A percentile compares a stretch with the other conserved stretches of the same genome.
These are phyloP conservation scores for Beauveria sp. DNA, from an alignment of 2,329 filamentous ascomycete genomes.

Conservation along the genomic window DNA sequence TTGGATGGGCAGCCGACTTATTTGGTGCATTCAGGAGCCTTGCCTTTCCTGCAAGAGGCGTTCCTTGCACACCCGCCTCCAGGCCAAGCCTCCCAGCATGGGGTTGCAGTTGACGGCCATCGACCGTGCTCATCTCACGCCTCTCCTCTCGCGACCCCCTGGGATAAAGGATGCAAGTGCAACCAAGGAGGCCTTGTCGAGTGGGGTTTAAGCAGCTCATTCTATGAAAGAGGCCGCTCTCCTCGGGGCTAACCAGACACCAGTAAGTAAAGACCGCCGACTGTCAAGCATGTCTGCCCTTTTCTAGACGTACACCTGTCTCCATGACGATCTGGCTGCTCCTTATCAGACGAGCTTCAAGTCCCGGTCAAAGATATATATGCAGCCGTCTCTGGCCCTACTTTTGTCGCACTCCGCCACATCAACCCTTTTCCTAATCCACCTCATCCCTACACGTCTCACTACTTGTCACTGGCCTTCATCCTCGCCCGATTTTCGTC, in stretches of 20 bases:
- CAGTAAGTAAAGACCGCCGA: not conserved
- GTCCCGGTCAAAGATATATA: conserved; percentile 4
- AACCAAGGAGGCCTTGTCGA: conserved; percentile 4
- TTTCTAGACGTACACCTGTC: not conserved
- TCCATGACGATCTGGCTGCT: not conserved
- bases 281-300: not conserved
- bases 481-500: not conserved
- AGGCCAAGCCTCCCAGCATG: not conserved
- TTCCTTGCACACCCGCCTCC: not conserved
- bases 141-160: not conserved
- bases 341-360: not conserved
- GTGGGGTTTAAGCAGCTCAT: not conserved
- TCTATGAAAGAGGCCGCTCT: not conserved
- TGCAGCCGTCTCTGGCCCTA: not conserved
- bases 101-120: conserved; percentile 1
- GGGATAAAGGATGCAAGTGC: not conserved
- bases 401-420: not conserved
- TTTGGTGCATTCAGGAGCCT: not conserved
- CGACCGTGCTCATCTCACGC: conserved; percentile 1
- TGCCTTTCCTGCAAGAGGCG: not conserved
- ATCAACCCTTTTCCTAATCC: not conserved
- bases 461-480: not conserved
- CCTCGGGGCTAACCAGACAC: not conserved
- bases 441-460: not conserved
- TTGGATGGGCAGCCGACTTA: not conserved